A percentile compares a stretch with the other conserved stretches of the same genome.
Conservation (phyloP, 257 asterid species). For the Solanum appendiculatum region DNA sequence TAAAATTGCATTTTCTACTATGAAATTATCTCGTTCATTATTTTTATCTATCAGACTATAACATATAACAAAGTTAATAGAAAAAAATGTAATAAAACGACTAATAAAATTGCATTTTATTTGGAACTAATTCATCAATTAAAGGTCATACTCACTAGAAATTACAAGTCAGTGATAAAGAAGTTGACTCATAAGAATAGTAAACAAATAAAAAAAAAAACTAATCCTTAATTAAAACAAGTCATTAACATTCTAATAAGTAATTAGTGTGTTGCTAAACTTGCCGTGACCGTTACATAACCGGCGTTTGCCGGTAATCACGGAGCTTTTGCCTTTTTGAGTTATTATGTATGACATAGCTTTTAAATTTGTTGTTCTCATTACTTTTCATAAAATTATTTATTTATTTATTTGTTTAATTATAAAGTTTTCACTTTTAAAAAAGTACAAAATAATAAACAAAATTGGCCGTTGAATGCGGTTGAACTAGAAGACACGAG, state of each 20-base stretch:
- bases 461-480: not conserved
- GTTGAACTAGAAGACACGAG: not conserved
- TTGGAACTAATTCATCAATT: not conserved
- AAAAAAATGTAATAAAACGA: too few relatives aligned
- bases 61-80: not conserved
- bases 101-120: not conserved
- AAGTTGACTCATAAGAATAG: not conserved
- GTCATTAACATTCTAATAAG: not conserved
- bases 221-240: not conserved
- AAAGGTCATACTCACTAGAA: not conserved
- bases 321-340: constrained; percentile 36
- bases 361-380: constrained; percentile 10
- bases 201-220: not conserved
- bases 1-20: too few relatives aligned
- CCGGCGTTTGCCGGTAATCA: constrained; percentile 46
- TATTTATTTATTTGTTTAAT: not conserved
- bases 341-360: constrained; percentile 22
- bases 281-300: constrained; percentile 39
- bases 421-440: not conserved
- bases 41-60: too few relatives aligned
- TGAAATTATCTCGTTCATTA: too few relatives aligned
- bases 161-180: not conserved
- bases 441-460: not conserved
- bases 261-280: not conserved
- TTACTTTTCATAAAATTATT: not conserved